phyloP scores from a whole-genome alignment of 768 basidiomycete genomes.

The Galerina sulciceps region DNA sequence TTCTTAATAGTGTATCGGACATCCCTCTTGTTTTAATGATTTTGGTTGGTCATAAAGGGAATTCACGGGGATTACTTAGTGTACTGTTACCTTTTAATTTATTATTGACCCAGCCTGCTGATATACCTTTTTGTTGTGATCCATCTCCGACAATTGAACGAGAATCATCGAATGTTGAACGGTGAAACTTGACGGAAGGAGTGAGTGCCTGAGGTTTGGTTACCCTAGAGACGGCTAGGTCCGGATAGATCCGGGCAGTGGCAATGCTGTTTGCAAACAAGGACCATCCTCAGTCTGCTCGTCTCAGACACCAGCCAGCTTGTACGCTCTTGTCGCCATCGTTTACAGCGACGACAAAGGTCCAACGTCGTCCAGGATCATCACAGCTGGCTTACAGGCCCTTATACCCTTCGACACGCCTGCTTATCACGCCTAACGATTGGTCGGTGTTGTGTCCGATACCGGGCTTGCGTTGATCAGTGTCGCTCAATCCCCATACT shows the following conservation, averaged over 20 bases:
- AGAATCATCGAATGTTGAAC: background rate
- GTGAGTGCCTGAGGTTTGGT: slow-evolving; percentile 3
- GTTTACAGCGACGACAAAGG: slow-evolving; percentile 14
- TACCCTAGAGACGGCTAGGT: slow-evolving; percentile 20
- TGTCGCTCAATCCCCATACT: slow-evolving; percentile 7
- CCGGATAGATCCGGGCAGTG: slow-evolving; percentile 28
- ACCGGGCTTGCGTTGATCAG: slow-evolving; percentile 17
- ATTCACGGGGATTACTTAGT: background rate
- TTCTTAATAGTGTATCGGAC: background rate
- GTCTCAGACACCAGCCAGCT: slow-evolving; percentile 17
- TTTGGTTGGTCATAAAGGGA: background rate
- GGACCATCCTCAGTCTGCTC: slow-evolving; percentile 18
- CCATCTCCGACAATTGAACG: background rate
- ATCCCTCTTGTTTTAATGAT: slow-evolving; percentile 7
- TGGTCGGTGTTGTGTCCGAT: slow-evolving; percentile 15
- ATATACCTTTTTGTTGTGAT: background rate
- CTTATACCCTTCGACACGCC: slow-evolving; percentile 11
- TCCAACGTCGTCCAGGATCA: background rate
- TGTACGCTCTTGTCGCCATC: slow-evolving; percentile 14
- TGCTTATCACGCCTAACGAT: slow-evolving; percentile 10
- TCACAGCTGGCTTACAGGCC: background rate
- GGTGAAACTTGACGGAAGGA: background rate
- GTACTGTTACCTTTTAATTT: background rate
- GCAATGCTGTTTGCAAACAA: slow-evolving; percentile 24
- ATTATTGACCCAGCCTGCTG: background rate